These are phyloP conservation scores for Setaria viridis DNA, from an alignment of 202 grass and related monocot genomes.

Conservation along the genomic window DNA sequence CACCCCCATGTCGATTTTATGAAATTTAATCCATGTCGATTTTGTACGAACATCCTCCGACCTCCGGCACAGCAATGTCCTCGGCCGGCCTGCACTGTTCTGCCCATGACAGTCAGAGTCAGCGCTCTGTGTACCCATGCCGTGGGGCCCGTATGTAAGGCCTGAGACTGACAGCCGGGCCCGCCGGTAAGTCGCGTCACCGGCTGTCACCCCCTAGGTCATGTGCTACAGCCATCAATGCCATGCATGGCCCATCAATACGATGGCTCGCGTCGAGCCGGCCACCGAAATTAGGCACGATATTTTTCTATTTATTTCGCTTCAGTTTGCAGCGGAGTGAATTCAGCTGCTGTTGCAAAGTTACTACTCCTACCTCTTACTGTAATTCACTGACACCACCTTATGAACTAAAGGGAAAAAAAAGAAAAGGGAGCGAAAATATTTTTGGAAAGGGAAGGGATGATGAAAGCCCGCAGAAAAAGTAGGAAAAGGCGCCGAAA, in stretches of 20 bases:
- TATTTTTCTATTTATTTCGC: not conserved
- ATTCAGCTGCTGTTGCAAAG: not conserved
- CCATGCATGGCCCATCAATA: conserved; percentile 34
- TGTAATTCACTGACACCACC: not conserved
- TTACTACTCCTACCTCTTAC: not conserved
- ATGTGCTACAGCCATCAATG: conserved; percentile 27
- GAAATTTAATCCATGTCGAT: too few relatives aligned
- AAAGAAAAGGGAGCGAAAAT: not conserved
- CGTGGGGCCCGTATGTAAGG: conserved; percentile 23
- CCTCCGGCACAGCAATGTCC: too few relatives aligned
- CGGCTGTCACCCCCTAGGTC: not conserved
- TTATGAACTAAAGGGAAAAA: not conserved
- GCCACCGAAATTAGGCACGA: not conserved
- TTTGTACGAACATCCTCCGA: too few relatives aligned
- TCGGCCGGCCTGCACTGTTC: too few relatives aligned
- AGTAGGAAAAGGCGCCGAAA: not conserved
- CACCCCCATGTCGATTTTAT: too few relatives aligned
- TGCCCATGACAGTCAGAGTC: not conserved
- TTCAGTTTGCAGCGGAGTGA: not conserved
- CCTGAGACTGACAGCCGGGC: not conserved
- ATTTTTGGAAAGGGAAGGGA: not conserved
- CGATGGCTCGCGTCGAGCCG: not conserved
- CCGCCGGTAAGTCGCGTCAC: conserved; percentile 34
- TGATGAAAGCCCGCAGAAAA: not conserved
- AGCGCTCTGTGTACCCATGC: not conserved